Conservation (phyloP, 2,329 filamentous ascomycete genomes). For the Cercospora beticola region DNA sequence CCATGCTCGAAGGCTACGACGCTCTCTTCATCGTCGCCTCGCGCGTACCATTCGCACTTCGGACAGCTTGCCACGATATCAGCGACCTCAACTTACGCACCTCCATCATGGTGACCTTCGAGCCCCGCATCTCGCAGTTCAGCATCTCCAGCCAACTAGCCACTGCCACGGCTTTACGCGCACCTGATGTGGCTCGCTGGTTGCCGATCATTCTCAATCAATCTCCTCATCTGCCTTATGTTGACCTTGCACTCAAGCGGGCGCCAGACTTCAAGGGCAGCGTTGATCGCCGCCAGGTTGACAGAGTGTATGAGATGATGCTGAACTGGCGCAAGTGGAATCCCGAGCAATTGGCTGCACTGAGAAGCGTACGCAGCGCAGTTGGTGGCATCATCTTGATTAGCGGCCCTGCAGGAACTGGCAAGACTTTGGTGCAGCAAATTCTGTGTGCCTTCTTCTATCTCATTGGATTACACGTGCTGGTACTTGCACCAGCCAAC, state of each 20-base stretch:
- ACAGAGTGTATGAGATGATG: conserved; percentile 18
- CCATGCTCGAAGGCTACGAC: conserved; percentile 16
- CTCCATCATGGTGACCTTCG: conserved; percentile 9
- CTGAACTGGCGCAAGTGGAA: conserved; percentile 22
- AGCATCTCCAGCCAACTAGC: conserved; percentile 15
- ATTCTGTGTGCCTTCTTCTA: conserved; percentile 25
- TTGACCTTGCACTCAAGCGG: conserved; percentile 19
- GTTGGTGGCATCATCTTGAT: conserved; percentile 21
- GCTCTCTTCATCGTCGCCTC: conserved; percentile 15
- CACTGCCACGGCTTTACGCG: conserved; percentile 13
- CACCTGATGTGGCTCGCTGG: conserved; percentile 20
- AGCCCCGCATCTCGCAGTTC: neutral
- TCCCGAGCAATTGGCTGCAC: conserved; percentile 20
- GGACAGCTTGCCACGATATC: neutral
- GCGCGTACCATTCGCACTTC: neutral
- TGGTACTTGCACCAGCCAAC: conserved; percentile 25
- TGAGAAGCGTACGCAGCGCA: conserved; percentile 19
- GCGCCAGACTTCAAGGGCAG: neutral
- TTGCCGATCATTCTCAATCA: conserved; percentile 22
- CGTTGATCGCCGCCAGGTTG: conserved; percentile 1
- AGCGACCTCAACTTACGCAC: neutral
- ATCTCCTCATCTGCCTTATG: conserved; percentile 3
- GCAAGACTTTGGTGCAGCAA: conserved; percentile 21
- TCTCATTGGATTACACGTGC: conserved; percentile 22
- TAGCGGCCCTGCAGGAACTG: conserved; percentile 23